Evolutionary conservation across 805 yeast genomes (phyloP).

Genomic region (Nematodospora valgi): DNA sequence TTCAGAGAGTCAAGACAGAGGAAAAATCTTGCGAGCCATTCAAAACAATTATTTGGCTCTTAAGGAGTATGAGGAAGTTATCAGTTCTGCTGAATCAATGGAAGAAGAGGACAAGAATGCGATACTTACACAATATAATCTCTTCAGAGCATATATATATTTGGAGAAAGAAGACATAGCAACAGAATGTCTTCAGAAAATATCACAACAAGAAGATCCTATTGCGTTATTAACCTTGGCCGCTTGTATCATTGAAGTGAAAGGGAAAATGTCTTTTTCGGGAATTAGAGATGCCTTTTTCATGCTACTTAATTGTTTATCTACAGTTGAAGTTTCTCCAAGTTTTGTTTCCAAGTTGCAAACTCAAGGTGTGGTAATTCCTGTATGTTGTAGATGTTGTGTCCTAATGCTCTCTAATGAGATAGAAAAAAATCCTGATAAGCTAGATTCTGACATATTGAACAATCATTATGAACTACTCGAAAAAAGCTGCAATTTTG

Average conservation of each 20-base stretch:
- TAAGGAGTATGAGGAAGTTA: conserved; percentile 1
- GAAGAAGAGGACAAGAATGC: conserved; percentile 4
- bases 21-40: conserved; percentile 4
- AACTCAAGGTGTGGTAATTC: conserved; percentile 2
- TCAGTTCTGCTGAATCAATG: conserved; percentile 1
- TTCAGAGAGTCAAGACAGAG: conserved; percentile 2
- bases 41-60: conserved; percentile 3
- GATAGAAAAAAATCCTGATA: conserved; percentile 1
- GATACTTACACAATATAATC: conserved; percentile 5
- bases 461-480: neutral
- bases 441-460: neutral
- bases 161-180: neutral
- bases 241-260: conserved; percentile 5
- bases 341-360: neutral
- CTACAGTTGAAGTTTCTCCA: neutral
- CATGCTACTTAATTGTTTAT: neutral
- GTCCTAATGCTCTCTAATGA: conserved; percentile 3
- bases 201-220: neutral
- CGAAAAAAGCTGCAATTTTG: conserved; percentile 1
- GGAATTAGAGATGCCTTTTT: neutral
- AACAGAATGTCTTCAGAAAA: neutral
- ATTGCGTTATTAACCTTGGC: conserved; percentile 2
- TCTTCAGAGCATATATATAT: conserved; percentile 1
- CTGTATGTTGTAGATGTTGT: conserved; percentile 4
- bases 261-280: neutral